Conservation (phyloP, 805 yeast species). For the Candida corydali region DNA sequence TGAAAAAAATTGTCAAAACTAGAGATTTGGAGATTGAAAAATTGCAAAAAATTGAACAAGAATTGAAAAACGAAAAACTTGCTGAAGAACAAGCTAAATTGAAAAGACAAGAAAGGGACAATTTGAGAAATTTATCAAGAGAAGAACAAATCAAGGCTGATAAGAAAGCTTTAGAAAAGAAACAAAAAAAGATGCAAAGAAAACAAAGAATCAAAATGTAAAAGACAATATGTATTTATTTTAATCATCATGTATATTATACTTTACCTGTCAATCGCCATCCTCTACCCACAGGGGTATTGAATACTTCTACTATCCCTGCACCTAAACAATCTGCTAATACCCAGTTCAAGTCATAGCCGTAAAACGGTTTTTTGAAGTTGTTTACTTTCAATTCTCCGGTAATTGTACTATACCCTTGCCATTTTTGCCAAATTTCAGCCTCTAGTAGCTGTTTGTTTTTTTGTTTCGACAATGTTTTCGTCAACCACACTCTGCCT, state of each 20-base stretch:
- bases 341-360: conserved; percentile 46
- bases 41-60: conserved; percentile 66
- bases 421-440: conserved; percentile 43
- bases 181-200: conserved; percentile 67
- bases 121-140: conserved; percentile 53
- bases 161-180: conserved; percentile 76
- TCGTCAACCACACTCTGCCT: conserved; percentile 43
- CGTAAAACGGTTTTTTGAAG: conserved; percentile 46
- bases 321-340: conserved; percentile 49
- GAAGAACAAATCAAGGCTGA: conserved; percentile 78
- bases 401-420: conserved; percentile 23
- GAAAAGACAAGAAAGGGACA: conserved; percentile 60
- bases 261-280: conserved; percentile 53
- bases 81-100: conserved; percentile 71
- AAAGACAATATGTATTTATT: not conserved
- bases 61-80: conserved; percentile 59
- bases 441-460: conserved; percentile 43
- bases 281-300: conserved; percentile 53
- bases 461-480: conserved; percentile 29
- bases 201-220: conserved; percentile 48
- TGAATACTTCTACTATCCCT: conserved; percentile 49
- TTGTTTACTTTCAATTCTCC: conserved; percentile 31
- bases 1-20: conserved; percentile 69
- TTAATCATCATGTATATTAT: conserved; percentile 10
- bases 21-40: conserved; percentile 73